Evolutionary conservation across 148 eudicot species (phyloP).

Genomic region (Cornus controversa): DNA sequence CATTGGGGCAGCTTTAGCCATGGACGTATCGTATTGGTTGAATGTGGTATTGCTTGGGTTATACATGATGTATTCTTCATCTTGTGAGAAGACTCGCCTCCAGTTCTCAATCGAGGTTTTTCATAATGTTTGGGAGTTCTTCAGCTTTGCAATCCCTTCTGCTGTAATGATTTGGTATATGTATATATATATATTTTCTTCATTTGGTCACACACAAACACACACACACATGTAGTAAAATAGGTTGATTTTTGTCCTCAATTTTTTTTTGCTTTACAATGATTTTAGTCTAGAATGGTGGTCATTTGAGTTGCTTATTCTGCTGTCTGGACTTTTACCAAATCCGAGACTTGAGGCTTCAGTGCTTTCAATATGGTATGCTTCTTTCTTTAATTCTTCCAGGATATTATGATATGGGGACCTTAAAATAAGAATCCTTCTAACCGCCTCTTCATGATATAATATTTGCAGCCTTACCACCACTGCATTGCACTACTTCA

Average conservation of each 20-base stretch:
- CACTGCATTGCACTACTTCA: too few relatives aligned
- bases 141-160: slow-evolving; percentile 45
- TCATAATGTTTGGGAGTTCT: slow-evolving; percentile 21
- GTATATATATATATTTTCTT: neutral
- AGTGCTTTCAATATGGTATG: slow-evolving; percentile 47
- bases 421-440: too few relatives aligned
- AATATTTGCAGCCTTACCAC: too few relatives aligned
- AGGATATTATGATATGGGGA: neutral
- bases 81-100: slow-evolving; percentile 29
- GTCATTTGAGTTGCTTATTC: slow-evolving; percentile 39
- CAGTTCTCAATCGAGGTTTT: slow-evolving; percentile 26
- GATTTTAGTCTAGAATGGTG: slow-evolving; percentile 47
- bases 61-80: slow-evolving; percentile 34
- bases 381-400: slow-evolving; percentile 2
- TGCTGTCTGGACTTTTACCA: slow-evolving; percentile 43
- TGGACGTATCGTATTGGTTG: slow-evolving; percentile 39
- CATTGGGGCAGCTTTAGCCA: slow-evolving; percentile 37
- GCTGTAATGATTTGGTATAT: slow-evolving; percentile 52
- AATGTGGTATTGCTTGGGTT: slow-evolving; percentile 32
- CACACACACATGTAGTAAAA: too few relatives aligned
- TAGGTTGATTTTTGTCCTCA: neutral
- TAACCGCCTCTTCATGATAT: too few relatives aligned
- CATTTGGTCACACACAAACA: neutral
- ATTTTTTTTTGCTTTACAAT: neutral
- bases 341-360: slow-evolving; percentile 48